Percentiles rank a stretch among this genome's conserved stretches.
Conservation (phyloP, 2,329 filamentous ascomycete species). For the Pseudopithomyces chartarum region DNA sequence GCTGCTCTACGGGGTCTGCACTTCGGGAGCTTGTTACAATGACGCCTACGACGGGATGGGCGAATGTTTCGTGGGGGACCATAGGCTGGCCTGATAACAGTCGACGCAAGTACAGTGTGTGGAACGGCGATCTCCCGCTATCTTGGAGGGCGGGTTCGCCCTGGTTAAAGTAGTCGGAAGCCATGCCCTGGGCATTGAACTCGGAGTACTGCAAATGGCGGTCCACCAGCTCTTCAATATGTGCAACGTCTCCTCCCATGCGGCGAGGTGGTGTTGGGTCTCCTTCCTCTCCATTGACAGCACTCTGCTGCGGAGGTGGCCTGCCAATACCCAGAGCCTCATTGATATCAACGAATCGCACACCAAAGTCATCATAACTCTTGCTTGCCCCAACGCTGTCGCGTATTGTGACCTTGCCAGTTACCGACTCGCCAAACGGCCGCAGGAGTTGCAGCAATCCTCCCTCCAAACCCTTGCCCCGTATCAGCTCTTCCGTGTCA, state of each 20-base stretch:
- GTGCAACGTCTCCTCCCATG: slow-evolving; percentile 60
- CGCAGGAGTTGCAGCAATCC: slow-evolving; percentile 85
- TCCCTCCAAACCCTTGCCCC: slow-evolving; percentile 80
- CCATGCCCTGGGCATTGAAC: slow-evolving; percentile 47
- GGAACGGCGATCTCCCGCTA: slow-evolving; percentile 72
- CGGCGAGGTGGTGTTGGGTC: slow-evolving; percentile 45
- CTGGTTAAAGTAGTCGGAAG: slow-evolving; percentile 50
- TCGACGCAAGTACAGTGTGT: slow-evolving; percentile 81
- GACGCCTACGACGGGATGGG: slow-evolving; percentile 91
- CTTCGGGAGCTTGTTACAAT: slow-evolving; percentile 95
- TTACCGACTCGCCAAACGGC: slow-evolving; percentile 86
- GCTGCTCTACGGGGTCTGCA: slow-evolving; percentile 79
- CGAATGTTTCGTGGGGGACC: slow-evolving; percentile 87
- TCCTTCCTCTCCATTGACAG: slow-evolving; percentile 26
- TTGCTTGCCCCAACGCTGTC: slow-evolving; percentile 87
- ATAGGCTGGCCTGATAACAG: slow-evolving; percentile 79
- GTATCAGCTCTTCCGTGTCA: slow-evolving; percentile 80
- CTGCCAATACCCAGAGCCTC: slow-evolving; percentile 49
- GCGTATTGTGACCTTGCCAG: slow-evolving; percentile 85
- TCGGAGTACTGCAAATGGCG: slow-evolving; percentile 79
- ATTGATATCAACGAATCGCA: slow-evolving; percentile 80
- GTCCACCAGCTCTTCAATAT: slow-evolving; percentile 81
- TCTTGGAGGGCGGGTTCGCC: slow-evolving; percentile 24
- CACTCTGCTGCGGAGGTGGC: slow-evolving; percentile 25
- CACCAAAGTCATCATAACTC: slow-evolving; percentile 85